Conservation (phyloP, 2,329 filamentous ascomycete genomes). For the Waltergamsia citrina region DNA sequence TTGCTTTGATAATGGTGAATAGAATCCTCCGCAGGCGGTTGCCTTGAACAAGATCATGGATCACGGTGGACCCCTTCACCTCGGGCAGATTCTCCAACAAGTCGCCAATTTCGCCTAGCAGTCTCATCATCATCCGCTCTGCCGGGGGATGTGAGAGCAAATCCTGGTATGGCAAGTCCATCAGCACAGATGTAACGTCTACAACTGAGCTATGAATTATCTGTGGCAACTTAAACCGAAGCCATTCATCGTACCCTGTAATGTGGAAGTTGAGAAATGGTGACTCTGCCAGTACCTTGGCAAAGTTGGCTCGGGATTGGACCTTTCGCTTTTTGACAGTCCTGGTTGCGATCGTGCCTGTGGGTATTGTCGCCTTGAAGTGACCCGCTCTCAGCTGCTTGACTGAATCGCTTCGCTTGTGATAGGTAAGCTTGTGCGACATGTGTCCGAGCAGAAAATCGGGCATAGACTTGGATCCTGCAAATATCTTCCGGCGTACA, state of each 20-base stretch:
- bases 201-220: conserved; percentile 68
- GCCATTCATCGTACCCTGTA: conserved; percentile 30
- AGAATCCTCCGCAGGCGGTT: conserved; percentile 52
- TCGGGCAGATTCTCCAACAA: conserved; percentile 72
- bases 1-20: conserved; percentile 21
- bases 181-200: conserved; percentile 71
- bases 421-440: conserved; percentile 33
- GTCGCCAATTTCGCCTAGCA: conserved; percentile 64
- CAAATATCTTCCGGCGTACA: conserved; percentile 63
- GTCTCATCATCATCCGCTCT: conserved; percentile 55
- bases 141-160: conserved; percentile 59
- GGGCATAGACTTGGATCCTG: conserved; percentile 54
- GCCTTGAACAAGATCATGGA: conserved; percentile 46
- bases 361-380: conserved; percentile 17
- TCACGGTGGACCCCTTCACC: conserved; percentile 48
- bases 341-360: conserved; percentile 4
- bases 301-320: conserved; percentile 11
- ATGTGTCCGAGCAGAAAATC: conserved; percentile 65
- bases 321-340: conserved; percentile 10
- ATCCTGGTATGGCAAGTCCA: conserved; percentile 66
- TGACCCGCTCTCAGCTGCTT: conserved; percentile 23
- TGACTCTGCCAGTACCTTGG: conserved; percentile 10
- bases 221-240: conserved; percentile 68
- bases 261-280: conserved; percentile 11
- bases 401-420: conserved; percentile 27